phyloP scores from a whole-genome alignment of 306 rosid species.

The Castanea mollissima region DNA sequence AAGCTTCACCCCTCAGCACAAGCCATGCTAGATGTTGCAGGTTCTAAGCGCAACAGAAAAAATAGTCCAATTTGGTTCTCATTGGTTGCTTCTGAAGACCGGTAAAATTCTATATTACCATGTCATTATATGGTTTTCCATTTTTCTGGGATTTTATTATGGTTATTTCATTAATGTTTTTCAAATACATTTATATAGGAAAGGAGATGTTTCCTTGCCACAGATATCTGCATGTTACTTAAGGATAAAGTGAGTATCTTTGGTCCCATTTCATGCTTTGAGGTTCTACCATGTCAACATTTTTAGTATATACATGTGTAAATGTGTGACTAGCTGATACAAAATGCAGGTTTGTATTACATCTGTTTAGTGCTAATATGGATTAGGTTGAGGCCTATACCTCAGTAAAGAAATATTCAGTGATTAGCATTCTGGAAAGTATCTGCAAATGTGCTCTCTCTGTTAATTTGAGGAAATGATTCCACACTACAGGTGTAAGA shows the following conservation, averaged over 20 bases:
- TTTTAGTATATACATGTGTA: background rate
- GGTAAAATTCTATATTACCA: slow-evolving; percentile 45
- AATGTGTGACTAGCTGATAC: background rate
- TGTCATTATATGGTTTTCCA: background rate
- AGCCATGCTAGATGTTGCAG: slow-evolving; percentile 54
- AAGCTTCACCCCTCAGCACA: slow-evolving; percentile 57
- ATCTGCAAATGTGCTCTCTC: background rate
- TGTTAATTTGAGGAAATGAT: background rate
- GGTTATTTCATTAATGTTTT: slow-evolving; percentile 17
- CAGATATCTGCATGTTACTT: slow-evolving; percentile 83
- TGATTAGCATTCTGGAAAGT: background rate
- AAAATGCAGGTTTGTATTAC: background rate
- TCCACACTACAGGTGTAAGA: background rate
- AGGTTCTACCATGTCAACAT: background rate
- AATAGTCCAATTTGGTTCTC: slow-evolving; percentile 90
- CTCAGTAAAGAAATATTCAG: background rate
- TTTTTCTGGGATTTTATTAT: slow-evolving; percentile 14
- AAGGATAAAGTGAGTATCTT: slow-evolving; percentile 72
- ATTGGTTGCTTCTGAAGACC: slow-evolving; percentile 82
- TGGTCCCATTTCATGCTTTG: slow-evolving; percentile 24
- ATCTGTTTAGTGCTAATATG: background rate
- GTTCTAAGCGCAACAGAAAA: slow-evolving; percentile 43
- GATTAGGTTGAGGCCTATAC: background rate
- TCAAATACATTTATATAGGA: slow-evolving; percentile 55
- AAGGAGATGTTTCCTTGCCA: slow-evolving; percentile 81